Evolutionary conservation across 129 eudicot genomes (phyloP).

Genomic region (Tanacetum coccineum): DNA sequence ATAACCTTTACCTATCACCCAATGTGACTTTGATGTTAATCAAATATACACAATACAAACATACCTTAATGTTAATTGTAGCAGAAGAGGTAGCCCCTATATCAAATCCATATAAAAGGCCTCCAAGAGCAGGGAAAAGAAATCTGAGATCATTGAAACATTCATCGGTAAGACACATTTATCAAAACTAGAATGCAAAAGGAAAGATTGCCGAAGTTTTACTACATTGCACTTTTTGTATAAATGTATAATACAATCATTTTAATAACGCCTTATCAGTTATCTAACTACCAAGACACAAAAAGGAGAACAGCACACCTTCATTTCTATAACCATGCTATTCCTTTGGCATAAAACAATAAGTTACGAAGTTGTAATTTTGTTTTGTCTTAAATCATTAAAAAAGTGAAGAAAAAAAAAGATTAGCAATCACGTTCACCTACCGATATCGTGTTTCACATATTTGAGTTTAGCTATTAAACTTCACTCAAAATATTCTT

Average conservation of each 20-base stretch:
- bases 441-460: background rate
- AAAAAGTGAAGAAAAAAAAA: background rate
- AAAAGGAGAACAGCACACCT: conserved; percentile 14
- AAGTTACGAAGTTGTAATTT: background rate
- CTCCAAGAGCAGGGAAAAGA: conserved; percentile 98
- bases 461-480: background rate
- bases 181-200: conserved; percentile 8
- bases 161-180: conserved; percentile 4
- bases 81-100: conserved; percentile 97
- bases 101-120: conserved; percentile 89
- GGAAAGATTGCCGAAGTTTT: background rate
- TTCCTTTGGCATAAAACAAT: background rate
- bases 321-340: conserved; percentile 16
- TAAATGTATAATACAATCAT: background rate
- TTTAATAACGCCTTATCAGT: conserved; percentile 17
- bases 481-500: background rate
- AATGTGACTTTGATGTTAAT: too few relatives aligned
- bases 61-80: conserved; percentile 71
- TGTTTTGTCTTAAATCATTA: background rate
- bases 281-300: conserved; percentile 1
- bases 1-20: too few relatives aligned
- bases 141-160: conserved; percentile 55
- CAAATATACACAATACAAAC: too few relatives aligned
- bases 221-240: background rate
- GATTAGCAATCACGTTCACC: conserved; percentile 5